These are phyloP conservation scores for Tetracladium maxilliforme DNA, from an alignment of 2,329 filamentous ascomycete genomes.

Conservation along the genomic window DNA sequence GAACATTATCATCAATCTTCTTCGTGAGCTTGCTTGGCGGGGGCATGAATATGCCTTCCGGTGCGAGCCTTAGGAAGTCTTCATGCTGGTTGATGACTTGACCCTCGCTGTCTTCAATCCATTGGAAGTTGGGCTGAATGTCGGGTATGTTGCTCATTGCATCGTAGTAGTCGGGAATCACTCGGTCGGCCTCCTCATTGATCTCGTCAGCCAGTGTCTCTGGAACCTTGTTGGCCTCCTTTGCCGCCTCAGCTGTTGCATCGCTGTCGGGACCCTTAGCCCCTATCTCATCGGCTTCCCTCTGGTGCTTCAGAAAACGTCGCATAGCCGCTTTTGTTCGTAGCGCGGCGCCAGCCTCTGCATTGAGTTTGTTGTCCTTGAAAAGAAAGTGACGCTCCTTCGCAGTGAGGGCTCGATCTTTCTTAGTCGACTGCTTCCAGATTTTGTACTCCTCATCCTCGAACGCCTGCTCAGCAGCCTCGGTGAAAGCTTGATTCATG, in stretches of 20 bases:
- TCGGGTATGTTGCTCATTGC: slow-evolving; percentile 75
- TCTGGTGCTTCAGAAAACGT: slow-evolving; percentile 68
- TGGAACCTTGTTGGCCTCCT: slow-evolving; percentile 31
- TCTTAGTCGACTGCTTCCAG: slow-evolving; percentile 98
- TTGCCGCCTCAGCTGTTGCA: slow-evolving; percentile 26
- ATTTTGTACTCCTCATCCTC: slow-evolving; percentile 93
- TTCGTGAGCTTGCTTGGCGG: slow-evolving; percentile 60
- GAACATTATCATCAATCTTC: slow-evolving; percentile 81
- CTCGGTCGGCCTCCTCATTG: slow-evolving; percentile 70
- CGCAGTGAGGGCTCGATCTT: slow-evolving; percentile 74
- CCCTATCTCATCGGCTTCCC: slow-evolving; percentile 41
- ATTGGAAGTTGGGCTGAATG: slow-evolving; percentile 61
- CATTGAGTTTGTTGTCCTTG: slow-evolving; percentile 68
- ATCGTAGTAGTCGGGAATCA: slow-evolving; percentile 92
- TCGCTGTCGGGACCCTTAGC: slow-evolving; percentile 27
- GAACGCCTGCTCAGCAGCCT: slow-evolving; percentile 60
- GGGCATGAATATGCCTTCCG: slow-evolving; percentile 59
- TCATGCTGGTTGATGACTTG: slow-evolving; percentile 79
- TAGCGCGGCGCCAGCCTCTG: slow-evolving; percentile 75
- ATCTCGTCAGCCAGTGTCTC: slow-evolving; percentile 93
- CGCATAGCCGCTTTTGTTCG: slow-evolving; percentile 82
- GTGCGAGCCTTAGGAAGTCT: slow-evolving; percentile 67
- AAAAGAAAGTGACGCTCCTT: slow-evolving; percentile 81
- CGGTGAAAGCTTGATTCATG: slow-evolving; percentile 46
- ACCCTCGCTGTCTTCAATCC: slow-evolving; percentile 82